phyloP scores from a whole-genome alignment of 129 eudicot species.

The Chrysanthemum makinoi region DNA sequence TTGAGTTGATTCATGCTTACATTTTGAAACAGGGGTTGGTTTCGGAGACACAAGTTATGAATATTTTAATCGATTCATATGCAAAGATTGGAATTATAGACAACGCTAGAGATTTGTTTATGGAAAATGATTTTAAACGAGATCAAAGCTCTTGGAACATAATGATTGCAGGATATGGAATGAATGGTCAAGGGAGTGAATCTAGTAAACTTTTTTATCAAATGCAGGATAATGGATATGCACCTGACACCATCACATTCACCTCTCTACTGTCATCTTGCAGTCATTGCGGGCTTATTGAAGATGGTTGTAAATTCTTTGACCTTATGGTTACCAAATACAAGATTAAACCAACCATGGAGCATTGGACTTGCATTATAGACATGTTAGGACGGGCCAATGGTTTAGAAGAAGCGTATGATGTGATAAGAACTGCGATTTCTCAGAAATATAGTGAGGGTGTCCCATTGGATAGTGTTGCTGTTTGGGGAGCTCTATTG shows the following conservation, averaged over 20 bases:
- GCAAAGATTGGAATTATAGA: constrained; percentile 38
- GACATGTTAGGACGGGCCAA: constrained; percentile 47
- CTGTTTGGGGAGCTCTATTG: constrained; percentile 42
- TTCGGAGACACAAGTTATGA: constrained; percentile 32
- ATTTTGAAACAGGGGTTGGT: constrained; percentile 32
- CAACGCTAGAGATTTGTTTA: constrained; percentile 31
- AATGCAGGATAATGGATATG: constrained; percentile 35
- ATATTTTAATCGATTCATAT: constrained; percentile 39
- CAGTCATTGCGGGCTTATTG: constrained; percentile 43
- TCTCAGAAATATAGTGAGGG: constrained; percentile 8
- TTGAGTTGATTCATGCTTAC: constrained; percentile 34
- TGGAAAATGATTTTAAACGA: constrained; percentile 21
- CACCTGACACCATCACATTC: constrained; percentile 42
- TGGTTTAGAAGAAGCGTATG: constrained; percentile 42
- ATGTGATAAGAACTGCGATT: constrained; percentile 25
- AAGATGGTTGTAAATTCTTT: constrained; percentile 47
- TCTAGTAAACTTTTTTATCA: constrained; percentile 35
- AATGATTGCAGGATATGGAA: constrained; percentile 48
- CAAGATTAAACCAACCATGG: constrained; percentile 35
- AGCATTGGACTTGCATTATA: constrained; percentile 48
- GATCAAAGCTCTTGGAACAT: constrained; percentile 45
- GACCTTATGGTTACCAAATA: constrained; percentile 33
- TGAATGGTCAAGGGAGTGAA: constrained; percentile 43
- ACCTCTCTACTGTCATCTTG: constrained; percentile 45
- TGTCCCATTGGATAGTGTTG: constrained; percentile 21